Base-by-base conservation (phyloP, 176 grass and related monocot genomes). In the Olyra latifolia region DNA sequence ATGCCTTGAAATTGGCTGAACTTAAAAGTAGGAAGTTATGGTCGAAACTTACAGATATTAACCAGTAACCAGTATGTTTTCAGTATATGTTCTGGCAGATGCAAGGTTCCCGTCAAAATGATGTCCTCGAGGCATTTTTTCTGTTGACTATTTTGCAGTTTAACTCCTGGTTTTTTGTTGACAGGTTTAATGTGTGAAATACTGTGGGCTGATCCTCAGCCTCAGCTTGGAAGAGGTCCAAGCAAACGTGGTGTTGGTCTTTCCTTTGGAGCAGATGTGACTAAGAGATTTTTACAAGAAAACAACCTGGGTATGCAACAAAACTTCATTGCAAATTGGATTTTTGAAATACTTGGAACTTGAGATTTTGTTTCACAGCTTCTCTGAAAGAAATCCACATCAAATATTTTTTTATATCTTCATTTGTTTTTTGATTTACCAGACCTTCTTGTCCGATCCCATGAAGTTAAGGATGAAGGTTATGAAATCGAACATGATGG, bases 401-500 rank as follows among this genome's bases (percentile, higher is more conserved):
- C 0, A 9, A 24, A 58, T 58, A 25, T 25, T 58, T 58, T 58
- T 10, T 1, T 10, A 12, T 25, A 24, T 25, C 22, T 24, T 75
- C 1, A 56, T 48, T 22, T 88, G 65, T 41, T 60, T 60, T 29
- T 45, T 79, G 70, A 3, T 15, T 32, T 82, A 35, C 30, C 83
- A 98, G 95, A 84, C 62, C 92, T 98, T 66, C 56, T 98, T 86
- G 90, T 98, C 50, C 92, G 92, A 65, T 95, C 92, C 12, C 95
- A 98, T 66, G 90, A 98, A 87, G 90, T 95, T 38, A 98, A 98
- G 84, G 94, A 97, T 63, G 94, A 97, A 88, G 94, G 90, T 11
- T 91, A 95, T 79, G 90, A 98, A 87, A 79, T 91, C 43, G 84
- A 93, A 82, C 95, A 98, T 83, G 88, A 89, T 67, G 92, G 92